A percentile compares a stretch with the other conserved stretches of the same genome.
phyloP scores from a whole-genome alignment of 352 stramenopile genomes.

The Globisporangium takayamanum region DNA sequence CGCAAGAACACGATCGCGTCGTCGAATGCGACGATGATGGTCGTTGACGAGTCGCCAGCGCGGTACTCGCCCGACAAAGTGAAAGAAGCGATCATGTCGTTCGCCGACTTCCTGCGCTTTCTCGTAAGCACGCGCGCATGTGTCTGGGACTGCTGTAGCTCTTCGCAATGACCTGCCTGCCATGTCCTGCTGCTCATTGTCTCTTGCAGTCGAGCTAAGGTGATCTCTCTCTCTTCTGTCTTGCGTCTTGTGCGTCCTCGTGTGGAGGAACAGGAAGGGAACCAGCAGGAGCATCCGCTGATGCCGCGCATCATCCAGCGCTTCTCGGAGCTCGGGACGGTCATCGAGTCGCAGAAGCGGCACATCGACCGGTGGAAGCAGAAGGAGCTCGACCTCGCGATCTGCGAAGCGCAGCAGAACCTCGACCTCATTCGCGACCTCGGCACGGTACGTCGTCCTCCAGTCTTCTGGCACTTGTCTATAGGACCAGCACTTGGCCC shows the following conservation, averaged over 20 bases:
- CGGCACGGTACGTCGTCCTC: conserved; percentile 24
- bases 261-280: conserved; percentile 76
- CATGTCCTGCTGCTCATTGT: not conserved
- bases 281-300: conserved; percentile 56
- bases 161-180: not conserved
- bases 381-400: conserved; percentile 74
- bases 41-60: conserved; percentile 39
- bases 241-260: conserved; percentile 9
- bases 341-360: conserved; percentile 83
- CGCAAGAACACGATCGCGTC: conserved; percentile 20
- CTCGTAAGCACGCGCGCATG: conserved; percentile 31
- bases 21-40: conserved; percentile 13
- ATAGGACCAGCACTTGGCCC: not conserved
- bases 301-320: conserved; percentile 78
- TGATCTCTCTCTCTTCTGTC: conserved; percentile 18
- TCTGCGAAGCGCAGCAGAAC: conserved; percentile 62
- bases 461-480: not conserved
- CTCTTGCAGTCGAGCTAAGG: conserved; percentile 21
- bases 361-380: conserved; percentile 83
- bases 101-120: conserved; percentile 79
- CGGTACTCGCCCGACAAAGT: conserved; percentile 68
- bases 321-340: conserved; percentile 64
- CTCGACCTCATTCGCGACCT: conserved; percentile 54
- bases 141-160: not conserved
- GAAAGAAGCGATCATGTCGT: conserved; percentile 72